Evolutionary conservation across 208 protist genomes (phyloP), one percentile per base, ranked within the genome.

Genomic region (Trypanosoma theileri): DNA sequence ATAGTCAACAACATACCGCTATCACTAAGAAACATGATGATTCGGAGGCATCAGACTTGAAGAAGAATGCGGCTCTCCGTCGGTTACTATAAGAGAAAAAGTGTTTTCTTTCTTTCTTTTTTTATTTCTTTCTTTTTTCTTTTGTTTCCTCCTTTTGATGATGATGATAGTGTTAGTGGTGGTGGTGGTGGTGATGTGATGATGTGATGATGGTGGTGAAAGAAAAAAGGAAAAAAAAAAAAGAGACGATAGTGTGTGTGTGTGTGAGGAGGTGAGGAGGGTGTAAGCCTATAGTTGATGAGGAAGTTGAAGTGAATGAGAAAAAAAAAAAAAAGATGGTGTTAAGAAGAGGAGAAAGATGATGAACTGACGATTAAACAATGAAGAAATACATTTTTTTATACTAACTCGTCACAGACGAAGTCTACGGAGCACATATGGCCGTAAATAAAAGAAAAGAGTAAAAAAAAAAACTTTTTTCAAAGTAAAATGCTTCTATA

Each of bases 11-110:
- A 21, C 22, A 68, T 1, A 40, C 8, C 19, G 35, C 41, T 3
- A 17, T 24, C n/a, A 28, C 17, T 8, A 54, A 55, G 9, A 45
- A 61, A 19, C 22, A 45, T 17, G 46, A 28, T 35, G 44, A n/a
- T 17, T 21, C 24, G 17, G 57, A 4, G 52, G 24, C 12, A 21
- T 45, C 54, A 19, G 53, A 19, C 2, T 50, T 71, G 46, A 57
- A 40, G 50, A 51, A 57, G 31, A 86, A 86, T 50, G 81, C 80
- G 3, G 81, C 84, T 3, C 52, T 90, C 14, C 63, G 66, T 24
- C 80, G 78, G 16, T 81, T 90, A 60, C 44, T 82, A 42, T 73
- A 69, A 24, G 1, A 24, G 8, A 45, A 51, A 19, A 31, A 6
- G n/a, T n/a, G n/a, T n/a, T 35, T 6, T 35, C 6, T 35, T 35